Base-by-base conservation (phyloP, 345 rosid genomes). In the Eucalyptus pumila region DNA sequence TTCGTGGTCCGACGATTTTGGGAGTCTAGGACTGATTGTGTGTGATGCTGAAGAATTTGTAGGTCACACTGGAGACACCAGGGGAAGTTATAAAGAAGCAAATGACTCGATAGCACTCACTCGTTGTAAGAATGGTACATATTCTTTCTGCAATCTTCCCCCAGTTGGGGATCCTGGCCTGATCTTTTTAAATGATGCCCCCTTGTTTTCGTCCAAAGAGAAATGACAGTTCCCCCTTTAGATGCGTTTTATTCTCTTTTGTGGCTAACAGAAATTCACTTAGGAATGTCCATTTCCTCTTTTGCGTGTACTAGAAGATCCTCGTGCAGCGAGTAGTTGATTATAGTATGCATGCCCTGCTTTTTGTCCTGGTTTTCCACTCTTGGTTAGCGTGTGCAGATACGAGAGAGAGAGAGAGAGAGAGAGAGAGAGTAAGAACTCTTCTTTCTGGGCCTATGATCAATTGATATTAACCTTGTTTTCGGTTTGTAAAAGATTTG, bases 181-280 rank as follows among this genome's bases (percentile, higher is more conserved):
- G 93, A 90, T 94, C 91, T 92, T 95, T 54, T 62, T 91, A 94
- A 91, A 93, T 92, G 86, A 92, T 91, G 94, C 89, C 90, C 90
- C 92, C 87, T 87, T 89, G 89, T 93, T 91, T 92, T 93, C 90
- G 1, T 86, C 14, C 60, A 3, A 1, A 86, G 19, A 92, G 92
- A 94, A 93, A 93, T 87, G 90, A 88, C 69, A 56, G 91, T 91
- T 91, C 90, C 90, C 86, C 87, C 49, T 85, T 86, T 88, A 89
- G 89, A 90, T 83, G 47, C 49, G 48, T 50, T 86, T 50, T n/a
- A 14, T 49, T 86, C 60, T 50, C 44, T 54, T 50, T n/a, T 44
- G 86, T 44, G 67, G 88, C 87, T 89, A 85, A 93, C 90, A 92
- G 93, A 92, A 91, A 50, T 86, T 6, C 0, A 0, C 60, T 50